Percentiles rank a stretch among this genome's conserved stretches.
phyloP scores from a whole-genome alignment of 352 stramenopile genomes.

The Plasmopara halstedii region DNA sequence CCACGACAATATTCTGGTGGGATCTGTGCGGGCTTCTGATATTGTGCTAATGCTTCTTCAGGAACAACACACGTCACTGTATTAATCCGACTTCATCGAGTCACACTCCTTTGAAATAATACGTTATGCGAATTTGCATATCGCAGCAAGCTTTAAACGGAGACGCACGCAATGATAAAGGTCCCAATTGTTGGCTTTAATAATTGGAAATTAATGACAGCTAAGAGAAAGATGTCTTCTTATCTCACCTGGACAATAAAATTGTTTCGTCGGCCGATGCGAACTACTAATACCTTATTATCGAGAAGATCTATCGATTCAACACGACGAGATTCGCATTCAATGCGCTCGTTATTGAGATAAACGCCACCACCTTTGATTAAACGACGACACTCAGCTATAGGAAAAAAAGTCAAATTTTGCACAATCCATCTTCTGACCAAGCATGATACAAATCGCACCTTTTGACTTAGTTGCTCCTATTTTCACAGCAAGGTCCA shows the following conservation, averaged over 20 bases:
- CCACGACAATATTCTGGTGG: conserved; percentile 14
- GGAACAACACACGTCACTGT: conserved; percentile 32
- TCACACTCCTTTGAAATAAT: too few species aligned
- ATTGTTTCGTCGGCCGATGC: conserved; percentile 73
- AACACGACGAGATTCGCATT: conserved; percentile 32
- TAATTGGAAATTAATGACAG: too few species aligned
- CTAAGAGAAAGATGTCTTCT: too few species aligned
- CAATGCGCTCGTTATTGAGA: conserved; percentile 86
- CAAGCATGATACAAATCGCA: too few species aligned
- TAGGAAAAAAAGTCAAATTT: conserved; percentile 8
- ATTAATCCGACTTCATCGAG: too few species aligned
- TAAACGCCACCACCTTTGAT: conserved; percentile 95
- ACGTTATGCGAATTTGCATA: too few species aligned
- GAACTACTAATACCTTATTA: conserved; percentile 55
- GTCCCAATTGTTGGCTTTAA: too few species aligned
- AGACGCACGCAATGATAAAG: too few species aligned
- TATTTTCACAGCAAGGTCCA: conserved; percentile 89
- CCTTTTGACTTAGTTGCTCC: conserved; percentile 89
- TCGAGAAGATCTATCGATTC: conserved; percentile 53
- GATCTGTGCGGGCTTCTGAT: conserved; percentile 41
- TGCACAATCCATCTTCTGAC: background rate
- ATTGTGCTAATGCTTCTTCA: conserved; percentile 46
- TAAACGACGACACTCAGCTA: conserved; percentile 90
- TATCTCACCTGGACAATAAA: conserved; percentile 62
- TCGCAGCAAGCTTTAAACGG: too few species aligned